A percentile compares a stretch with the other conserved stretches of the same genome.
Conservation (phyloP, 2,329 filamentous ascomycete species). For the Aspergillus spinulosporus region DNA sequence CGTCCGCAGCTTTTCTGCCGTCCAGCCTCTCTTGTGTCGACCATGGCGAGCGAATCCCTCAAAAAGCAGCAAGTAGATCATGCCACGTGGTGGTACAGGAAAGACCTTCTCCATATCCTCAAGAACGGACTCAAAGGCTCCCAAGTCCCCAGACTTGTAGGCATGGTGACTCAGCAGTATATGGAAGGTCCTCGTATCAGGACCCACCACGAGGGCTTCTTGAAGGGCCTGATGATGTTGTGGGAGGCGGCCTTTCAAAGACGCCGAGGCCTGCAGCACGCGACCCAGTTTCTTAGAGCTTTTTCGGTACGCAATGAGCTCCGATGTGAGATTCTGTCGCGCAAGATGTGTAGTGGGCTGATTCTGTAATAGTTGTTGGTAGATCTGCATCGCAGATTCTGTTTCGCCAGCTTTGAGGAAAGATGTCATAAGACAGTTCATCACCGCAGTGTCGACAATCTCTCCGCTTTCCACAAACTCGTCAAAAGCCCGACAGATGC, state of each 20-base stretch:
- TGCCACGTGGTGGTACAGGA: constrained; percentile 67
- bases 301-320: constrained; percentile 38
- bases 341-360: constrained; percentile 40
- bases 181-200: constrained; percentile 76
- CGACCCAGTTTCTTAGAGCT: constrained; percentile 48
- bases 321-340: constrained; percentile 32
- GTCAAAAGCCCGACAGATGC: constrained; percentile 73
- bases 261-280: constrained; percentile 48
- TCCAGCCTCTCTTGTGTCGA: constrained; percentile 70
- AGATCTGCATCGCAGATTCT: constrained; percentile 74
- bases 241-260: constrained; percentile 50
- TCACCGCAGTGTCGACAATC: constrained; percentile 79
- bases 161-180: constrained; percentile 77
- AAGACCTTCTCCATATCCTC: constrained; percentile 73
- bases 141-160: constrained; percentile 66
- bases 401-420: constrained; percentile 76
- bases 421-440: constrained; percentile 83
- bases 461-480: constrained; percentile 83
- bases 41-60: constrained; percentile 79
- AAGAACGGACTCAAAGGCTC: constrained; percentile 68
- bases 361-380: constrained; percentile 75
- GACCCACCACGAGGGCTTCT: constrained; percentile 63
- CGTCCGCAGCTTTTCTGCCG: constrained; percentile 62
- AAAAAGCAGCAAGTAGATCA: constrained; percentile 78
- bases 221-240: constrained; percentile 64